Conservation (phyloP, 768 basidiomycete species). For the Vararia minispora region DNA sequence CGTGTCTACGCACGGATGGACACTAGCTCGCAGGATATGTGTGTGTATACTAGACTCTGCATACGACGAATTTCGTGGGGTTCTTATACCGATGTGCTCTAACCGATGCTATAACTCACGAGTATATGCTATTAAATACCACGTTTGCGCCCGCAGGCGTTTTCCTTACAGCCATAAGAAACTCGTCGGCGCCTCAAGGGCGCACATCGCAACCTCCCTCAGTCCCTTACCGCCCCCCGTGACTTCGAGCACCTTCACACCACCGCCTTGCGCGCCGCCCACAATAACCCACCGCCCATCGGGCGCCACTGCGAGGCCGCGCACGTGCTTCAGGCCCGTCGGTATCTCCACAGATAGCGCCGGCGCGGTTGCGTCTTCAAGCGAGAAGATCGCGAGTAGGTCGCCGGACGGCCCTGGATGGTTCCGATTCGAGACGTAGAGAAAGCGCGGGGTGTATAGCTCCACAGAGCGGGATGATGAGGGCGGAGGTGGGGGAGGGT, state of each 20-base stretch:
- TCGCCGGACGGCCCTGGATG: constrained; percentile 62
- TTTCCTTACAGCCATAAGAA: constrained; percentile 31
- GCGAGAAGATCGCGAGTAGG: constrained; percentile 57
- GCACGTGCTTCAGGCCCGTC: constrained; percentile 58
- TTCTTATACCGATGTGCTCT: no score
- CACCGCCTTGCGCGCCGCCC: constrained; percentile 53
- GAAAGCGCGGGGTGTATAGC: constrained; percentile 41
- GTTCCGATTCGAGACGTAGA: constrained; percentile 70
- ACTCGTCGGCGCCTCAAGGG: constrained; percentile 23
- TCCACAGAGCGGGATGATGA: no score
- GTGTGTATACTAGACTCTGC: no score
- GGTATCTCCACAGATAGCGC: constrained; percentile 50
- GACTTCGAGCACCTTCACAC: constrained; percentile 63
- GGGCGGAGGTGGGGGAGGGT: no score
- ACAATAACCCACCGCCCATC: constrained; percentile 52
- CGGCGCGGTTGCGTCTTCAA: constrained; percentile 32
- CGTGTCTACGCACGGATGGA: no score
- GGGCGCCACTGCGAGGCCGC: constrained; percentile 54
- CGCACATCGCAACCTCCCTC: constrained; percentile 37
- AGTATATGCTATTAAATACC: no score
- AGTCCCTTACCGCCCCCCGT: constrained; percentile 46
- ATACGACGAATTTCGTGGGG: no score
- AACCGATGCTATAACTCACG: no score
- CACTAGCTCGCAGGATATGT: no score
- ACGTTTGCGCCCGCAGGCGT: no score